A percentile compares a stretch with the other conserved stretches of the same genome.
phyloP scores from a whole-genome alignment of 805 yeast genomes.

The Candida boleticola region DNA sequence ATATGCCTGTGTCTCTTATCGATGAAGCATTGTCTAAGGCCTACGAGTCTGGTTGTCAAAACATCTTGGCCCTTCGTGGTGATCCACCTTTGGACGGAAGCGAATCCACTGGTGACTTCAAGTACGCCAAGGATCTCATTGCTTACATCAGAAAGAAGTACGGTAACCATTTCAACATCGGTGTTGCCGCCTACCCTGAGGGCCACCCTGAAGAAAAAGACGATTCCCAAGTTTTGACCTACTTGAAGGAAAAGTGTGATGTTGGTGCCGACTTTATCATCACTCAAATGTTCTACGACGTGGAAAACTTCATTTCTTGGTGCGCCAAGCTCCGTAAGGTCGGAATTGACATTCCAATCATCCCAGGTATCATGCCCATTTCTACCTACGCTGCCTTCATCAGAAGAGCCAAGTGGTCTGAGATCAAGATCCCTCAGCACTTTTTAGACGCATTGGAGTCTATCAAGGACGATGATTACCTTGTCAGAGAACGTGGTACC shows the following conservation, averaged over 20 bases:
- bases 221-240: slow-evolving; percentile 50
- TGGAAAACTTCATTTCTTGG: slow-evolving; percentile 81
- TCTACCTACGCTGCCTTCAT: slow-evolving; percentile 90
- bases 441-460: slow-evolving; percentile 73
- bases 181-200: slow-evolving; percentile 97
- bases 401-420: slow-evolving; percentile 94
- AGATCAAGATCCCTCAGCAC: slow-evolving; percentile 71
- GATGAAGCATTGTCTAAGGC: slow-evolving; percentile 86
- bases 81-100: slow-evolving; percentile 84
- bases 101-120: slow-evolving; percentile 79
- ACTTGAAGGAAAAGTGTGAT: slow-evolving; percentile 83
- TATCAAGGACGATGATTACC: slow-evolving; percentile 84
- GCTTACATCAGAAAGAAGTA: slow-evolving; percentile 69
- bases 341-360: slow-evolving; percentile 82
- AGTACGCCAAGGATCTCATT: slow-evolving; percentile 85
- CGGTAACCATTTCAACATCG: slow-evolving; percentile 89
- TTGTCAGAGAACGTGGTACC: slow-evolving; percentile 83
- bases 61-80: slow-evolving; percentile 91
- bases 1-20: slow-evolving; percentile 78
- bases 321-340: slow-evolving; percentile 62
- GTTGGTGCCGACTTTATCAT: slow-evolving; percentile 92
- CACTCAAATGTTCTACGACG: slow-evolving; percentile 97
- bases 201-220: slow-evolving; percentile 86
- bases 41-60: slow-evolving; percentile 88
- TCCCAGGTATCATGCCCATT: slow-evolving; percentile 99